phyloP scores from a whole-genome alignment of 176 grass and related monocot species.

The Eragrostis nindensis region DNA sequence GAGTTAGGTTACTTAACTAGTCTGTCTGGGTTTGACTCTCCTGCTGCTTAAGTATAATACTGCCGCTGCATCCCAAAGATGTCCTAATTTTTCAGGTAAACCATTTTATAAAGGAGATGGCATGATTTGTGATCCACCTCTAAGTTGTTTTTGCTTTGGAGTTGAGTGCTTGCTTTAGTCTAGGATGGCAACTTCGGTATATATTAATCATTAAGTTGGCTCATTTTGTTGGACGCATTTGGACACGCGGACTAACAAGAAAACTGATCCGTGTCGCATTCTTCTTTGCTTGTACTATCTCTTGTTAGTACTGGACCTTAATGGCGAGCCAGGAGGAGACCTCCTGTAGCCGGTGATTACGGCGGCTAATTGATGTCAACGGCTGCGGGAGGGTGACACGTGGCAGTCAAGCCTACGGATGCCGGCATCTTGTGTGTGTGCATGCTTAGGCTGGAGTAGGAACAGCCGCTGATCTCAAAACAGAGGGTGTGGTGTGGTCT shows the following conservation, averaged over 20 bases:
- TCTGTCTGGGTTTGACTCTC: slow-evolving; percentile 42
- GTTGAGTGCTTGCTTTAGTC: slow-evolving; percentile 26
- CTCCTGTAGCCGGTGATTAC: background rate
- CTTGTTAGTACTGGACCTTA: background rate
- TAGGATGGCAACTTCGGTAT: background rate
- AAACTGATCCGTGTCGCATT: slow-evolving; percentile 10
- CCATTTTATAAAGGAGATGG: slow-evolving; percentile 10
- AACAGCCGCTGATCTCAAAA: background rate
- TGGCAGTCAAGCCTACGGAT: background rate
- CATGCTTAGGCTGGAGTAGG: background rate
- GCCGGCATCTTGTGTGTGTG: background rate
- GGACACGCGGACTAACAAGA: background rate
- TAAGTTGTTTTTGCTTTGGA: background rate
- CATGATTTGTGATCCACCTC: slow-evolving; percentile 20
- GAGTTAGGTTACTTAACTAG: background rate
- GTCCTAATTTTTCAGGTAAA: slow-evolving; percentile 41
- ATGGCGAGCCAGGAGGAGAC: slow-evolving; percentile 20
- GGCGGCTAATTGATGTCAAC: slow-evolving; percentile 17
- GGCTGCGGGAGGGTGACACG: background rate
- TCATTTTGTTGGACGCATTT: slow-evolving; percentile 25
- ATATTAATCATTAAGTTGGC: background rate
- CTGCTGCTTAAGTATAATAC: slow-evolving; percentile 37
- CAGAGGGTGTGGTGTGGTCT: too few relatives aligned
- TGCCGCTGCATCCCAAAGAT: background rate
- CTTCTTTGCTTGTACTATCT: background rate